Evolutionary conservation across 2,329 filamentous ascomycete species (phyloP), one percentile per base, ranked within the genome.

Genomic region (Rutstroemia sp.): DNA sequence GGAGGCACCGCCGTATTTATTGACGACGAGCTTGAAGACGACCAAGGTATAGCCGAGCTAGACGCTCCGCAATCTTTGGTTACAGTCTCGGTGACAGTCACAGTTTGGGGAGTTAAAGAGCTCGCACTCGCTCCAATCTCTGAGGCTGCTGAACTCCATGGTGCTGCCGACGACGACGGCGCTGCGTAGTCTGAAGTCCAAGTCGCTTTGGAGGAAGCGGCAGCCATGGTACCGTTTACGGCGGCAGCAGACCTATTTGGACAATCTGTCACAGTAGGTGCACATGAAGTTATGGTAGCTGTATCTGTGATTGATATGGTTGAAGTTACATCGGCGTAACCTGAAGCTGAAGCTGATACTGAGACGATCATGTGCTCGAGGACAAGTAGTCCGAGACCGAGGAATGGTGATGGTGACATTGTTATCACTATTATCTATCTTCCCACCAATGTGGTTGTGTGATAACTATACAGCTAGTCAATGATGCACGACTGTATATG

Each of bases 211-310:
- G 50, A 17, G 39, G 42, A 7, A 16, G 17, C 48, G 4, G 49
- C 25, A 21, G 38, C 37, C 21, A 23, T 10, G 21, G 34, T 41
- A 25, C 19, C 12, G 6, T 21, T 53, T 3, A 10, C 23, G 4
- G 9, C 25, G 4, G 9, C 25, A 53, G 16, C 9, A 16, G 50
- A 23, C 16, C 44, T 46, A 25, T 14, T 42, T 38, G 51, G 51
- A 39, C 52, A 54, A 21, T 54, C 23, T n/a, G 52, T 54, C 6
- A 49, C 52, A 34, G 44, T 54, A 10, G 47, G 34, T 16, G 48
- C 48, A 37, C 54, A 56, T 19, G 54, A 56, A 12, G 17, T 38
- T 44, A 56, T 49, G 6, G 39, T 52, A 27, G 47, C 7, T 7
- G 48, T 56, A 17, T 54, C 52, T 2, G 34, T 54, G 2, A 49